phyloP scores from a whole-genome alignment of 2,329 filamentous ascomycete species.

The Sclerotinia minor region DNA sequence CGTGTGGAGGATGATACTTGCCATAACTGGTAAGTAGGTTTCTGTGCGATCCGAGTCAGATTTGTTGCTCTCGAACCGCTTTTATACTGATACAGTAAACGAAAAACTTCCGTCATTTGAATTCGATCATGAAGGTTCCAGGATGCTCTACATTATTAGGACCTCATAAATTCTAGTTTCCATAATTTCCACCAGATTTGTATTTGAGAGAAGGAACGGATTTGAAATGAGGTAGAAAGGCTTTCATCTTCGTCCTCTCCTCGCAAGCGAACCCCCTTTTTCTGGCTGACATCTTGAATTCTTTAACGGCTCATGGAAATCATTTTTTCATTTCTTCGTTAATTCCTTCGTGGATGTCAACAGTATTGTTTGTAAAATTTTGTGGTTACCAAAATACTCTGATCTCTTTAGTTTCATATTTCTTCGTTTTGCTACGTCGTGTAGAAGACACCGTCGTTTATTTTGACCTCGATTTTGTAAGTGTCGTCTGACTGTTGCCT shows the following conservation, averaged over 20 bases:
- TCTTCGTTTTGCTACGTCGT: background rate
- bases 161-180: too few relatives aligned
- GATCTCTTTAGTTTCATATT: background rate
- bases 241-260: background rate
- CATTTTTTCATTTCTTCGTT: too few relatives aligned
- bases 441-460: background rate
- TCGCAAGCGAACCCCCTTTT: constrained; percentile 22
- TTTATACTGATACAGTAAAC: too few relatives aligned
- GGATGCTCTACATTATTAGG: too few relatives aligned
- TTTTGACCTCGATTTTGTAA: background rate
- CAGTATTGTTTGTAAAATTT: background rate
- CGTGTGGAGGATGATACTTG: background rate
- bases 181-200: too few relatives aligned
- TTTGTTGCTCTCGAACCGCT: too few relatives aligned
- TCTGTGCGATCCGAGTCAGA: background rate
- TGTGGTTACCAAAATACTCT: background rate
- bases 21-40: background rate
- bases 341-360: background rate
- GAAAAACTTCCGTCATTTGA: too few relatives aligned
- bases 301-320: background rate
- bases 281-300: background rate
- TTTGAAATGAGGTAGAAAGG: background rate
- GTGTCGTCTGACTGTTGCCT: too few relatives aligned
- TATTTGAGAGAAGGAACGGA: background rate
- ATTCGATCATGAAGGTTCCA: too few relatives aligned